phyloP scores from a whole-genome alignment of 2,329 filamentous ascomycete species.

The Diaporthe aspalathi region DNA sequence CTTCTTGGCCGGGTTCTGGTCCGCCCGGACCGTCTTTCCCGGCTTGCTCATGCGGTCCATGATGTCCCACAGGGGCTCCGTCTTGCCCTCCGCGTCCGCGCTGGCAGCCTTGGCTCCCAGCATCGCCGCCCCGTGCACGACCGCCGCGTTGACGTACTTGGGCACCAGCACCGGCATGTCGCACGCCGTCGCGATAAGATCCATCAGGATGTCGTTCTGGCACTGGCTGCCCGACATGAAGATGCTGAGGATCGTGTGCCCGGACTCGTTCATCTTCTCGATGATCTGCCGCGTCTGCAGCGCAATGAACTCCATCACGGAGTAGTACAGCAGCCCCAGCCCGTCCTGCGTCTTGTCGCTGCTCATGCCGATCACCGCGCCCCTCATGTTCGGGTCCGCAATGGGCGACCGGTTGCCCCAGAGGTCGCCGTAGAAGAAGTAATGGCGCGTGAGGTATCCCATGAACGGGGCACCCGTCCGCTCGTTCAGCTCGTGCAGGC shows the following conservation, averaged over 20 bases:
- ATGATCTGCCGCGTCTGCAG: conserved; percentile 97
- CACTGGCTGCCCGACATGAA: conserved; percentile 99
- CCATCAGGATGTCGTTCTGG: conserved; percentile 93
- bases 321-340: conserved; percentile 92
- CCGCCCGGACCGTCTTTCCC: conserved; percentile 83
- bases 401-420: conserved; percentile 97
- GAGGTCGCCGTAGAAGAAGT: conserved; percentile 98
- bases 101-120: conserved; percentile 96
- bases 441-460: conserved; percentile 88
- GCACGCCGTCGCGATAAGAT: conserved; percentile 89
- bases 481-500: conserved; percentile 80
- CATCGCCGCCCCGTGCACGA: conserved; percentile 99
- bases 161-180: conserved; percentile 94
- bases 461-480: conserved; percentile 78
- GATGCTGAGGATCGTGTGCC: conserved; percentile 89
- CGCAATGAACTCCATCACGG: conserved; percentile 97
- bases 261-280: conserved; percentile 89
- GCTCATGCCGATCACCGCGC: conserved; percentile 86
- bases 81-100: conserved; percentile 78
- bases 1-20: conserved; percentile 78
- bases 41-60: conserved; percentile 99
- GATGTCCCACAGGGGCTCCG: conserved; percentile 92
- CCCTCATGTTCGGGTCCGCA: conserved; percentile 92
- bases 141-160: conserved; percentile 91
- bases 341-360: conserved; percentile 89